Base-by-base conservation (phyloP, 2,329 filamentous ascomycete genomes). In the Xylariaceae sp. region DNA sequence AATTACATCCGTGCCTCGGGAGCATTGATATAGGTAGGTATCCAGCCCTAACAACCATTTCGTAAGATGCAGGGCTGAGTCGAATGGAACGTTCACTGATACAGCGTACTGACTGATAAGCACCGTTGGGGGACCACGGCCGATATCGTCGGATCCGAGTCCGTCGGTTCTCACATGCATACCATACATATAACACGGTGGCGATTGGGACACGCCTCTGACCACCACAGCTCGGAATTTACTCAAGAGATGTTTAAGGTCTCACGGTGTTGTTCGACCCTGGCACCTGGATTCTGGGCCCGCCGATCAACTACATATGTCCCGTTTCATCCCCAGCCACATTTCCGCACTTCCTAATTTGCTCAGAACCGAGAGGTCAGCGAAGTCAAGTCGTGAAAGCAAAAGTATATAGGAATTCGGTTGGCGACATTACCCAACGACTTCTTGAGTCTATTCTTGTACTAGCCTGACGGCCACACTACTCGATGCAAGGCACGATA, bases 401-500 rank as follows among this genome's bases (percentile, higher is more conserved):
- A 12, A 37, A 16, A 3, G 5, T 37, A 7, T 37, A 37, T 10
- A 37, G 14, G 32, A 37, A 37, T 37, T 37, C 9, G 6, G 32
- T 10, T 37, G 3, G 32, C 32, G 9, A 10, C 14, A 16, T 37
- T 4, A 19, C 21, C 20, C 23, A 46, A 57, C 40, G 37, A 45
- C 46, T 44, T 19, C 43, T 43, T 52, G 37, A 47, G 29, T 42
- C 45, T 50, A 50, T 45, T 26, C 48, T 42, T 19, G 47, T 54
- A 26, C 46, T 41, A 45, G 44, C 20, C 20, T 40, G 32, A 18
- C 40, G 29, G 32, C 37, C 20, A 54, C 48, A 51, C 54, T 57
- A 52, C 54, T 57, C 51, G 57, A 60, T 62, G 60, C 60, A 62
- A 62, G 60, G 60, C 54, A 62, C 60, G 48, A 57, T 60, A 60